A percentile compares a stretch with the other conserved stretches of the same genome.
These are phyloP conservation scores for Lomentospora prolificans DNA, from an alignment of 2,329 filamentous ascomycete genomes.

Conservation along the genomic window DNA sequence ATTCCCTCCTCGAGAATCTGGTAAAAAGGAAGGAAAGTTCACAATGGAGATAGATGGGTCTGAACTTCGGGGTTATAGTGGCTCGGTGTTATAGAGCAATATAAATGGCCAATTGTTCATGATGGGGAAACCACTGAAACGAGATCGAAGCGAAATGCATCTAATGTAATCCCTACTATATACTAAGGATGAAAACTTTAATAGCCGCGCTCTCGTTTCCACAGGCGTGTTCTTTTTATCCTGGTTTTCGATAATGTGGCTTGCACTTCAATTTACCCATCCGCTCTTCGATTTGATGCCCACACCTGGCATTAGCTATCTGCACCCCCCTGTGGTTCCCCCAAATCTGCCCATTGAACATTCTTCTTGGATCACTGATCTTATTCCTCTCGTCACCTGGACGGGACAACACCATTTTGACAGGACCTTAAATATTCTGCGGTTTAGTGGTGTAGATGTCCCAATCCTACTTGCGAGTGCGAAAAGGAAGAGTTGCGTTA, in stretches of 20 bases:
- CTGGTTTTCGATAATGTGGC: conserved; percentile 1
- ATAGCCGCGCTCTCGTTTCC: background rate
- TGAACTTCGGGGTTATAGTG: background rate
- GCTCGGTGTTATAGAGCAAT: background rate
- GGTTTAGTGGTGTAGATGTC: too few species aligned
- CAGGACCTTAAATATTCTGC: too few species aligned
- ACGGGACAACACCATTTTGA: too few species aligned
- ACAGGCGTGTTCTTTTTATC: background rate
- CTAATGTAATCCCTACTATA: background rate
- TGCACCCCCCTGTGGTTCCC: background rate
- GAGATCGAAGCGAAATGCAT: background rate
- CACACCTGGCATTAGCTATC: background rate
- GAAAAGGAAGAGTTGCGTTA: too few species aligned
- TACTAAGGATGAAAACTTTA: background rate
- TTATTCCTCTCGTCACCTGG: too few species aligned
- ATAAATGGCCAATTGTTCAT: background rate
- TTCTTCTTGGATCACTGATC: too few species aligned
- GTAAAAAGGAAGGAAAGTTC: background rate
- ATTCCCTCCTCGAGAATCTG: background rate
- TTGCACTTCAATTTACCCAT: background rate
- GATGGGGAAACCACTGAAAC: background rate
- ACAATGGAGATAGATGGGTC: background rate
- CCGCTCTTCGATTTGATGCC: background rate
- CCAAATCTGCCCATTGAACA: background rate
- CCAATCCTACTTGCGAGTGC: too few species aligned